Base-by-base conservation (phyloP, 345 rosid genomes). In the Heritiera fomes region DNA sequence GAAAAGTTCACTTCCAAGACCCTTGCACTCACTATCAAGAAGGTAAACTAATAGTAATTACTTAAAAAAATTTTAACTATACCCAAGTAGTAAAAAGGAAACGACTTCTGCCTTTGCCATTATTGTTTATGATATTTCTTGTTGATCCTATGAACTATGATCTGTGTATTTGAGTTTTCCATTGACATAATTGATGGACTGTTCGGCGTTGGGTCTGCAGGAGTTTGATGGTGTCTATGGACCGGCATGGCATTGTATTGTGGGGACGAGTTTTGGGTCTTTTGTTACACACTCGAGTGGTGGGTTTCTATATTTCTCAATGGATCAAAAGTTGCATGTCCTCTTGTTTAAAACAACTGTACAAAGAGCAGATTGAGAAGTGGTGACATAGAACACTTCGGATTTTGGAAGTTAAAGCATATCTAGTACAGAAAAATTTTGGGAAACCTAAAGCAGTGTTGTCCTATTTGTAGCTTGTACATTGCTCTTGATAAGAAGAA, bases 1-100 rank as follows among this genome's bases (percentile, higher is more conserved):
- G 93, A 91, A 77, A 91, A 91, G 85, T 87, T 91, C 86, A 83
- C 90, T 68, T 85, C 91, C 81, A 91, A 83, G 78, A 64, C 93
- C 75, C 92, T 91, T 30, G 95, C 95, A 6, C 81, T 81, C 73
- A 85, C 90, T 41, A 88, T 91, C 76, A 91, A 91, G 87, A 91
- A 88, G 95, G 95, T 86, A 77, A 58, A 46, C 45, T 4, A 34
- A 2, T 74, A 4, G 38, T 76, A 63, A 63, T 50, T 18, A 47
- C 2, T 28, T 41, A 45, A 41, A 56, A 0, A 38, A 5, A 1
- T 14, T 47, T 9, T 1, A 46, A 11, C 13, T 13, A 28, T 62
- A 12, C 12, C 43, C 41, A 62, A 30, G 15, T 62, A 62, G 30
- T 20, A 20, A 28, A 60, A 23, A 4, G 13, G 5, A 43, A 67